Base-by-base conservation (phyloP, 495 filamentous ascomycete species). In the Aspergillus cristatus region DNA sequence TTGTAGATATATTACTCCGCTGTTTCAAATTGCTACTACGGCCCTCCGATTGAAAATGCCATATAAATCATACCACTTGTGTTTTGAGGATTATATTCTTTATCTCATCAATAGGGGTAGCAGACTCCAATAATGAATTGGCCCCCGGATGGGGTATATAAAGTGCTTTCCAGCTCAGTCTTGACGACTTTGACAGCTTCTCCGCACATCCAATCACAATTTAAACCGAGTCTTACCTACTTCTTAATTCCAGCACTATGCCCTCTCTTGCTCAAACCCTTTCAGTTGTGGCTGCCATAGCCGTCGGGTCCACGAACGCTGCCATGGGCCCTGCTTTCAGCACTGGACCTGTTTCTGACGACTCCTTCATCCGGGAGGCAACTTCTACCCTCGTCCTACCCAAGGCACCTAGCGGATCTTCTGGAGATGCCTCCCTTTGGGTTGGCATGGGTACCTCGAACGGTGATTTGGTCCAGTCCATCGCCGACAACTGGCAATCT, bases 391-490 rank as follows among this genome's bases (percentile, higher is more conserved):
- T 30, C 11, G 4, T n/a, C 4, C 28, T 30, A 14, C 28, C 28
- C 28, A 30, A 30, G 28, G 42, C 45, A 11, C 57, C 61, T 13
- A 60, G 48, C 18, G 49, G 48, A 7, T 40, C 38, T 10, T 45
- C 35, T 8, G 47, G 43, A 10, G 49, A 54, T 44, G 43, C 42
- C 17, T 57, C 53, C 16, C 48, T 62, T 2, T 65, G 59, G 59
- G 54, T 57, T 32, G 58, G 59, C 18, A 59, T 61, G 54, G 57
- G 63, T 14, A 65, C 60, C 34, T 54, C 53, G 3, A 52, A 56
- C 25, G 63, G 61, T 16, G 53, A 65, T 36, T 40, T 67, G 48
- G 55, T 63, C 40, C 57, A 58, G 41, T 53, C 55, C 11, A 59
- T 61, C 26, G 48, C 49, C 29, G 57, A 57, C 18, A 60, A 56